Evolutionary conservation across 805 yeast genomes (phyloP), one percentile per base, ranked within the genome.

Genomic region (Geotrichum ghanense): DNA sequence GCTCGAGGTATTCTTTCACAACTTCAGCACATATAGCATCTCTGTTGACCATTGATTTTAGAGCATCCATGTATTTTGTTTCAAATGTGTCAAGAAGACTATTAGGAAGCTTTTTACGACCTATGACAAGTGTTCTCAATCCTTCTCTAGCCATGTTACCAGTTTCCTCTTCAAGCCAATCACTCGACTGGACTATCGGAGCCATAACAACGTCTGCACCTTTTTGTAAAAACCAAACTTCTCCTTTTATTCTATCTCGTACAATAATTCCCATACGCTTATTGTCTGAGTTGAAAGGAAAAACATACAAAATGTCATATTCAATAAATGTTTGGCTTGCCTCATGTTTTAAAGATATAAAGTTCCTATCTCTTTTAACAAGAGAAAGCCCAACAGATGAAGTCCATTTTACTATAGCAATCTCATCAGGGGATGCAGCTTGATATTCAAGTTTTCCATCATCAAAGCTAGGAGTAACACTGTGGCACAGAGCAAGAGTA

Each of bases 91-190:
- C 78, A 58, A 77, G 85, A 1, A 70, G 52, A 45, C 74, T 71
- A 9, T 59, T 56, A 3, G 73, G 68, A 41, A 92, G 64, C 57
- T 74, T 79, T 65, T 86, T 88, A 49, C 95, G 74, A n/a, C 89
- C 97, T 53, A 92, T 79, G 2, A 92, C 98, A 55, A 92, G 73
- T 0, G 99, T 92, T 59, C 99, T 77, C 52, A 92, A 72, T 16
- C 99, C 99, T 67, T 92, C 99, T 51, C 98, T 79, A 1, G 98
- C 97, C 97, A 92, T 88, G 57, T 92, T 92, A 17, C 88, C 81
- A 0, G 95, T 87, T 64, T 92, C 99, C 66, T 92, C 99, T 49
- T 94, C 98, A 22, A 92, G 67, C 99, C 99, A 92, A 61, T 90
- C 97, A 60, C 81, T 88, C 35, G 74, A 74, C 54, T 78, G 82